Evolutionary conservation across 1,284 basidiomycete species (phyloP).

Genomic region (Tilletia caries): DNA sequence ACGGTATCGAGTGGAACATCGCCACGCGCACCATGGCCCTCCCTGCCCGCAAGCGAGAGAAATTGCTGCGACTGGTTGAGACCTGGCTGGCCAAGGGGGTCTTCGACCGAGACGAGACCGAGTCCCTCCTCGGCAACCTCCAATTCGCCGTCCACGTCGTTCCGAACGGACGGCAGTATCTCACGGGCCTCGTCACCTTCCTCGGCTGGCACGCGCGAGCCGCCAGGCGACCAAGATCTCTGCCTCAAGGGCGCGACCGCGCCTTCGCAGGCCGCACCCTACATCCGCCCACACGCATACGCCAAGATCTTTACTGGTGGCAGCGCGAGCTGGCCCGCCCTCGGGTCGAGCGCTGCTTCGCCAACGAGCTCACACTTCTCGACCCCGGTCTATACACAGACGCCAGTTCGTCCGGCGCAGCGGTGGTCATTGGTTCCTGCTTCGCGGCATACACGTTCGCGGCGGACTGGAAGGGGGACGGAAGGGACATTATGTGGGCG

Average conservation of each 20-base stretch:
- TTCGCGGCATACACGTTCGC: background rate
- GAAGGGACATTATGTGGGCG: background rate
- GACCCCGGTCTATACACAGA: background rate
- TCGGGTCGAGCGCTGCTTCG: background rate
- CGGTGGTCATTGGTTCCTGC: background rate
- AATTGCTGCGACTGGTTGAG: no score
- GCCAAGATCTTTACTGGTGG: background rate
- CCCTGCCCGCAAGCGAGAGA: background rate
- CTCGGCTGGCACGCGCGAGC: background rate
- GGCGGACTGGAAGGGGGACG: background rate
- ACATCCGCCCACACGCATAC: background rate
- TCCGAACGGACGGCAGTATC: background rate
- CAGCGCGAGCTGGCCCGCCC: background rate
- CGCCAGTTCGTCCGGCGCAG: background rate
- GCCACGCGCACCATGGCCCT: background rate
- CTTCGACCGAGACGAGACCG: background rate
- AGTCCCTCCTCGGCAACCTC: background rate
- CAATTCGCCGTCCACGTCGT: background rate
- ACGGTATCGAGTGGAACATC: background rate
- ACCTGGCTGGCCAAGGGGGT: background rate
- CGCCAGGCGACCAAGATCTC: no score
- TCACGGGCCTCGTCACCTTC: background rate
- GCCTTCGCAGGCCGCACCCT: background rate
- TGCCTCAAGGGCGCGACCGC: no score
- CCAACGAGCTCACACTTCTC: background rate